Percentiles rank a stretch among this genome's conserved stretches.
phyloP scores from a whole-genome alignment of 2,329 filamentous ascomycete genomes.

The Macroventuria anomochaeta region DNA sequence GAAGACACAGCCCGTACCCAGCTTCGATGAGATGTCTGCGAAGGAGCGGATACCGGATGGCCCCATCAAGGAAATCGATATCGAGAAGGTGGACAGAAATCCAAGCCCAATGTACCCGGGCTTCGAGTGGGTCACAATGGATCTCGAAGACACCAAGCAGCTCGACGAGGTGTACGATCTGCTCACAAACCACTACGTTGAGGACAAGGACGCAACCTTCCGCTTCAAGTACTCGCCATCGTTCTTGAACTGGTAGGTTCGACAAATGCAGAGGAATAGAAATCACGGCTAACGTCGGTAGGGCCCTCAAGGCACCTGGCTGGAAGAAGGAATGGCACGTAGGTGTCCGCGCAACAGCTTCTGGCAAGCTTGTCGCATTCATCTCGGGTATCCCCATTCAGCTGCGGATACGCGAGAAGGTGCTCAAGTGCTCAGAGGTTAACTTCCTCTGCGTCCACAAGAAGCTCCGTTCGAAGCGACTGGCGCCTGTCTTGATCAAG shows the following conservation, averaged over 20 bases:
- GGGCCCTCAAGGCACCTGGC: conserved; percentile 91
- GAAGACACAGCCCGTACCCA: conserved; percentile 94
- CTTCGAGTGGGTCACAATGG: conserved; percentile 94
- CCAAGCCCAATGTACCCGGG: conserved; percentile 74
- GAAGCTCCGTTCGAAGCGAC: conserved; percentile 90
- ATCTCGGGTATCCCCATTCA: conserved; percentile 91
- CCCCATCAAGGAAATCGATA: conserved; percentile 79
- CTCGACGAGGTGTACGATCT: conserved; percentile 91
- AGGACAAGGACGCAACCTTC: conserved; percentile 97
- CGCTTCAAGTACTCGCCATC: conserved; percentile 92
- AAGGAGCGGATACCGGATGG: conserved; percentile 69
- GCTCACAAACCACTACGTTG: conserved; percentile 92
- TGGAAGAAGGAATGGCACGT: conserved; percentile 97
- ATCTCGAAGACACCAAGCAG: conserved; percentile 76
- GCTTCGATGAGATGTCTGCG: conserved; percentile 65
- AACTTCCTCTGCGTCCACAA: conserved; percentile 99
- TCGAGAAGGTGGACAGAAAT: conserved; percentile 79
- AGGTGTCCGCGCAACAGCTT: conserved; percentile 83
- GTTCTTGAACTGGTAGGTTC: conserved; percentile 82
- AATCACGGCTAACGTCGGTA: conserved; percentile 46
- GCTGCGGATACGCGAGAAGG: conserved; percentile 77
- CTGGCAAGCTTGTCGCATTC: conserved; percentile 88
- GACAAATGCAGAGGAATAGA: background rate
- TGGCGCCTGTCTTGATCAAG: conserved; percentile 94
- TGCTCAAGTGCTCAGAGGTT: conserved; percentile 84